A percentile compares a stretch with the other conserved stretches of the same genome.
Evolutionary conservation across 2,329 filamentous ascomycete species (phyloP).

Genomic region (Claviceps spartinae): DNA sequence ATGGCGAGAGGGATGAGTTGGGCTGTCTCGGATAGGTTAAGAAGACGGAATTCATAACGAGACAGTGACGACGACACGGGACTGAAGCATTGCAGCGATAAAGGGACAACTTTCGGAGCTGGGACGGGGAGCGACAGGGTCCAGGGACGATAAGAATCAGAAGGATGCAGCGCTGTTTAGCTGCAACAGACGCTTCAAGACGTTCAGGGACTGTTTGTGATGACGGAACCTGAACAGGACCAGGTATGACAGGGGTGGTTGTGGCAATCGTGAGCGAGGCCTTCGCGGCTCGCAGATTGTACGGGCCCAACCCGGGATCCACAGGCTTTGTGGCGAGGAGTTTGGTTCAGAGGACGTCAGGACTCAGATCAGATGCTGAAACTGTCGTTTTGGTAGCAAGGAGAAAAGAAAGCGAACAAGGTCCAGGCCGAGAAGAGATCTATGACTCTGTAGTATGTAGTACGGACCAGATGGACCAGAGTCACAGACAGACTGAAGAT

Average conservation of each 20-base stretch:
- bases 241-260: background rate
- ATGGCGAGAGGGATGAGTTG: constrained; percentile 2
- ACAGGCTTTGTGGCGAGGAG: background rate
- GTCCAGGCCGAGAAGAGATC: too few relatives aligned
- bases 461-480: too few relatives aligned
- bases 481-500: background rate
- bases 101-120: background rate
- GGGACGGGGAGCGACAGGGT: background rate
- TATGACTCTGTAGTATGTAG: too few relatives aligned
- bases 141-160: too few relatives aligned
- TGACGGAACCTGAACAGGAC: background rate
- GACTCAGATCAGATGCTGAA: background rate
- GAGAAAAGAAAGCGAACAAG: background rate
- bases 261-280: background rate
- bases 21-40: constrained; percentile 5
- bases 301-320: background rate
- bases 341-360: background rate
- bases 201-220: background rate
- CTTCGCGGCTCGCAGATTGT: background rate
- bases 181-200: background rate
- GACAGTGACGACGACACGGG: background rate
- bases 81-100: constrained; percentile 2
- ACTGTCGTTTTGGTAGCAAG: too few relatives aligned
- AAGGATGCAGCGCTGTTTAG: background rate
- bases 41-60: constrained; percentile 8